phyloP scores from a whole-genome alignment of 2,329 filamentous ascomycete genomes.

The Passalora sequoiae region DNA sequence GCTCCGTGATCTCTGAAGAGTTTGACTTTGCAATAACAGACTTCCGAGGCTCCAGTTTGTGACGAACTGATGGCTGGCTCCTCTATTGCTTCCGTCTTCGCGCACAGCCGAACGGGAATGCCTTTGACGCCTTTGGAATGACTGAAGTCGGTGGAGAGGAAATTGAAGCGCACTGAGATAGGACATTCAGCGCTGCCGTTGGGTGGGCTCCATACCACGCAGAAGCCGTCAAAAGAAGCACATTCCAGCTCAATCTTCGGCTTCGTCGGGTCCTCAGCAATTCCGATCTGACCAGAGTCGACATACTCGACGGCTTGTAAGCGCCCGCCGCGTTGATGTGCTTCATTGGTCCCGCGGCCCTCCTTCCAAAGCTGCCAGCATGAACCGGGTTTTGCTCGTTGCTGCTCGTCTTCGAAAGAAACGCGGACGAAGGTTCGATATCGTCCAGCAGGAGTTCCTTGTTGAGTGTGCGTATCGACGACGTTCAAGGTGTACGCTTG shows the following conservation, averaged over 20 bases:
- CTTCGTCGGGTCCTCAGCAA: conserved; percentile 45
- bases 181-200: conserved; percentile 73
- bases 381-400: conserved; percentile 71
- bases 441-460: conserved; percentile 57
- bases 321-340: conserved; percentile 86
- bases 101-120: conserved; percentile 86
- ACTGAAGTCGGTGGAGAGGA: conserved; percentile 96
- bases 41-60: conserved; percentile 51
- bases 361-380: conserved; percentile 97
- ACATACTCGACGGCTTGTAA: conserved; percentile 94
- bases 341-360: conserved; percentile 89
- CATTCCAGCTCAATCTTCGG: conserved; percentile 47
- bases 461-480: conserved; percentile 64
- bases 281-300: conserved; percentile 55
- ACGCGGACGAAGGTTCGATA: conserved; percentile 93
- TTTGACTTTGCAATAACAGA: conserved; percentile 95
- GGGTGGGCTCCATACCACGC: conserved; percentile 68
- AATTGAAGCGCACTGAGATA: conserved; percentile 93
- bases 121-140: conserved; percentile 98
- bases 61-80: conserved; percentile 21
- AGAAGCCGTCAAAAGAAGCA: conserved; percentile 90
- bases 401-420: conserved; percentile 94
- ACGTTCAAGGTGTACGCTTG: conserved; percentile 88
- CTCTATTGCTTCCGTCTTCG: conserved; percentile 72
- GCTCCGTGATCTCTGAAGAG: conserved; percentile 94